Percentiles rank a stretch among this genome's conserved stretches.
Evolutionary conservation across 805 yeast species (phyloP).

Genomic region (Candida tibetensis): DNA sequence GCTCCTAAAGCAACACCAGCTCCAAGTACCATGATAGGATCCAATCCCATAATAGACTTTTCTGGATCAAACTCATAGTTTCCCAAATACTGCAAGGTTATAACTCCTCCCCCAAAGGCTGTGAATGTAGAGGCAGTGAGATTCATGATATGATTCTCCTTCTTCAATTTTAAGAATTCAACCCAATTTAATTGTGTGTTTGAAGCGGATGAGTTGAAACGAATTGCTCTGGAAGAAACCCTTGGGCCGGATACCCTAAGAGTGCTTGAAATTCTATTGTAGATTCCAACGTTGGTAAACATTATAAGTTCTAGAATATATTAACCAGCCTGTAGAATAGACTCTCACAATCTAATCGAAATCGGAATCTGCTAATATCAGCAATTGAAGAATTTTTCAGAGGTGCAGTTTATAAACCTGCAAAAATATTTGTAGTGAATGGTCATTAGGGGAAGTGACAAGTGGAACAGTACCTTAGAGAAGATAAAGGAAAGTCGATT

Average conservation of each 20-base stretch:
- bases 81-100: conserved; percentile 75
- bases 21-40: conserved; percentile 77
- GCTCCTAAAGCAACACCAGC: conserved; percentile 73
- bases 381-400: too few relatives aligned
- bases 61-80: conserved; percentile 86
- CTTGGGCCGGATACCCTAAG: background rate
- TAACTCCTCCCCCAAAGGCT: conserved; percentile 59
- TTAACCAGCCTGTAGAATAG: too few relatives aligned
- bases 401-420: too few relatives aligned
- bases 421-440: too few relatives aligned
- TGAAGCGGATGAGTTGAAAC: conserved; percentile 22
- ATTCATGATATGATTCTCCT: conserved; percentile 70
- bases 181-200: conserved; percentile 59
- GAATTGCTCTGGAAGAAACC: conserved; percentile 6
- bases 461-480: too few relatives aligned
- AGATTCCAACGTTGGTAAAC: background rate
- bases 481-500: too few relatives aligned
- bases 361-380: too few relatives aligned
- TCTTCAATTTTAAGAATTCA: conserved; percentile 72
- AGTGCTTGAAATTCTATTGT: background rate
- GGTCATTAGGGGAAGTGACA: too few relatives aligned
- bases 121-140: conserved; percentile 65
- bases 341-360: too few relatives aligned
- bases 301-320: too few relatives aligned
- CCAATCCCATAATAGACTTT: conserved; percentile 80